These are phyloP conservation scores for Spencermartinsiella europaea DNA, from an alignment of 805 yeast species.

Conservation along the genomic window DNA sequence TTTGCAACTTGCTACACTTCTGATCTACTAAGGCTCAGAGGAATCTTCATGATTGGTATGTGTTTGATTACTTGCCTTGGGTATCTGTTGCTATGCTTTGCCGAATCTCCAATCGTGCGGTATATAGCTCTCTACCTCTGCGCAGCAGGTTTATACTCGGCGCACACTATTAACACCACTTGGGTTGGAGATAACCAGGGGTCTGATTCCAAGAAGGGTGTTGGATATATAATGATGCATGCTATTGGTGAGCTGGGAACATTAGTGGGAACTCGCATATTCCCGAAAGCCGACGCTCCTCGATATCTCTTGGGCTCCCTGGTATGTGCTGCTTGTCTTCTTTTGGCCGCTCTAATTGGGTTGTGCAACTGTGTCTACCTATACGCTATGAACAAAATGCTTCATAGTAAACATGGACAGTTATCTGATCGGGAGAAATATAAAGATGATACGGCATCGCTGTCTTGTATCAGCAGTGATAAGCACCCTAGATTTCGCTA, in stretches of 20 bases:
- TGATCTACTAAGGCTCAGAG: conserved; percentile 32
- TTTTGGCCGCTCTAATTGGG: conserved; percentile 14
- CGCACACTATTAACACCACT: conserved; percentile 22
- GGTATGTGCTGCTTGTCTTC: conserved; percentile 19
- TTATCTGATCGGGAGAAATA: conserved; percentile 3
- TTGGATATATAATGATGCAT: conserved; percentile 27
- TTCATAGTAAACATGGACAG: conserved; percentile 17
- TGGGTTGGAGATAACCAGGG: conserved; percentile 31
- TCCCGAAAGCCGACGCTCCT: conserved; percentile 20
- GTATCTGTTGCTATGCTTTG: conserved; percentile 23
- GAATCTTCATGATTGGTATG: conserved; percentile 15
- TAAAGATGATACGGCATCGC: neutral
- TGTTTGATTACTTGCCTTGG: conserved; percentile 16
- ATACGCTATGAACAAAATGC: conserved; percentile 13
- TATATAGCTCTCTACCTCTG: conserved; percentile 27
- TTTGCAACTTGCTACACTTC: conserved; percentile 41
- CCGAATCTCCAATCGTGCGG: conserved; percentile 16
- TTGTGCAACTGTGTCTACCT: conserved; percentile 13
- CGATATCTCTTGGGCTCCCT: conserved; percentile 20
- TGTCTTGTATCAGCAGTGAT: conserved; percentile 14
- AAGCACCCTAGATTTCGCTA: conserved; percentile 16
- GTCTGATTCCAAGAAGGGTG: conserved; percentile 27
- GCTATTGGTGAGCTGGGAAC: conserved; percentile 30
- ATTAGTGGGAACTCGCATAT: conserved; percentile 27
- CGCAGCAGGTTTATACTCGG: conserved; percentile 22